Evolutionary conservation across 805 yeast species (phyloP).

Genomic region (Metschnikowia continentalis): DNA sequence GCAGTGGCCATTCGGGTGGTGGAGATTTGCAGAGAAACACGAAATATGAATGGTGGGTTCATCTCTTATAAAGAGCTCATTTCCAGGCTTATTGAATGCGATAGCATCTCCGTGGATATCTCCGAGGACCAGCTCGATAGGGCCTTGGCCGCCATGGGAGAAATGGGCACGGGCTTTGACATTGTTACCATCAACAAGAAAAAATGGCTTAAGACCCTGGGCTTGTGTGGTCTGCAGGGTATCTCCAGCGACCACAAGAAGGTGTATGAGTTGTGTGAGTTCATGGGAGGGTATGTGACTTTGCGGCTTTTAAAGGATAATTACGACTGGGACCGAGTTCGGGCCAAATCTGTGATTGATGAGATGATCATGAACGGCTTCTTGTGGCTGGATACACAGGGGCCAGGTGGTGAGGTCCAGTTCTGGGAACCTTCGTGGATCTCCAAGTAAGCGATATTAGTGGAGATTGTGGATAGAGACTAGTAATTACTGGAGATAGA

Average conservation of each 20-base stretch:
- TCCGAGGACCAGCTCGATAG: slow-evolving; percentile 51
- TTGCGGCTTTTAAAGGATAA: slow-evolving; percentile 64
- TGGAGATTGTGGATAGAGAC: neutral
- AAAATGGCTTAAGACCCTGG: slow-evolving; percentile 44
- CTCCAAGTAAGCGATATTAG: slow-evolving; percentile 11
- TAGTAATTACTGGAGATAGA: neutral
- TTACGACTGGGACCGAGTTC: slow-evolving; percentile 62
- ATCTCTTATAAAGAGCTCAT: slow-evolving; percentile 49
- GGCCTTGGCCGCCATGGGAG: slow-evolving; percentile 49
- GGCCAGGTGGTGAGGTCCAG: slow-evolving; percentile 27
- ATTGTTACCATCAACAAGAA: slow-evolving; percentile 48
- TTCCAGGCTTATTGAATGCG: slow-evolving; percentile 26
- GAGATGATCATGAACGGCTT: slow-evolving; percentile 81
- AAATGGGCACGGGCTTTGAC: slow-evolving; percentile 70
- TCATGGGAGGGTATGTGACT: slow-evolving; percentile 70
- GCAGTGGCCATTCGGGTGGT: slow-evolving; percentile 71
- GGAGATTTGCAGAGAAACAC: slow-evolving; percentile 67
- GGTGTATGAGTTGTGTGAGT: slow-evolving; percentile 71
- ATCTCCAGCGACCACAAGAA: slow-evolving; percentile 58
- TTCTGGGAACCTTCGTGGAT: slow-evolving; percentile 82
- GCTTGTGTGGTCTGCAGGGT: slow-evolving; percentile 22
- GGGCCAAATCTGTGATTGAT: slow-evolving; percentile 62
- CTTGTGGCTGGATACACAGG: slow-evolving; percentile 74
- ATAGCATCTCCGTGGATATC: slow-evolving; percentile 28
- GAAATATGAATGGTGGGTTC: slow-evolving; percentile 78